These are phyloP conservation scores for Lichtheimia hyalospora DNA, from an alignment of 371 early-diverging fungal species.

Conservation along the genomic window DNA sequence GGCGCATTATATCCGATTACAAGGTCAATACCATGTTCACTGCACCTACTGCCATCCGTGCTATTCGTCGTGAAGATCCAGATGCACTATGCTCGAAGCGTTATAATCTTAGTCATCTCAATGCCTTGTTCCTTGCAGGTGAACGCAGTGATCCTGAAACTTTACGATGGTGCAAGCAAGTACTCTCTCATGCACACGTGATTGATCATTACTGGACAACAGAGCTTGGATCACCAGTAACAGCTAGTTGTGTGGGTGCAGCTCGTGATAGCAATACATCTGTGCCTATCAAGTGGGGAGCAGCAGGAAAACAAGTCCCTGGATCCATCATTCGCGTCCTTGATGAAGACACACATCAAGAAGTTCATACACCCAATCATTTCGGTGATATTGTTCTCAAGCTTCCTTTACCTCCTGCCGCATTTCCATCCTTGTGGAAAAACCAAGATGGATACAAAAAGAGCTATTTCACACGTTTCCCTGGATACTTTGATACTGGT, in stretches of 20 bases:
- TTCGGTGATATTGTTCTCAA: slow-evolving; percentile 81
- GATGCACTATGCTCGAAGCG: slow-evolving; percentile 53
- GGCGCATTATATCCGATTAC: slow-evolving; percentile 79
- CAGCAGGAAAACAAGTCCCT: slow-evolving; percentile 77
- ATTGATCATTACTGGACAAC: slow-evolving; percentile 96
- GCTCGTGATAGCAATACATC: slow-evolving; percentile 25
- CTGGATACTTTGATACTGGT: slow-evolving; percentile 87
- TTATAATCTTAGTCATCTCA: slow-evolving; percentile 61
- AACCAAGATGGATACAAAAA: slow-evolving; percentile 75
- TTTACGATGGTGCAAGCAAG: slow-evolving; percentile 61
- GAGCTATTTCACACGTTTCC: slow-evolving; percentile 77
- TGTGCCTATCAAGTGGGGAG: slow-evolving; percentile 47
- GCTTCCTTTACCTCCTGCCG: slow-evolving; percentile 80
- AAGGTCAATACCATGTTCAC: slow-evolving; percentile 83
- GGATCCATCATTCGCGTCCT: slow-evolving; percentile 74
- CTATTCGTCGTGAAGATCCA: slow-evolving; percentile 82
- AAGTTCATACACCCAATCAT: slow-evolving; percentile 47
- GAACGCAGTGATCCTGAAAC: slow-evolving; percentile 90
- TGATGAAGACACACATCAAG: slow-evolving; percentile 49
- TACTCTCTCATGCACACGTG: slow-evolving; percentile 54
- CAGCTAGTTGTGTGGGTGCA: slow-evolving; percentile 66
- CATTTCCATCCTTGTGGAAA: slow-evolving; percentile 73
- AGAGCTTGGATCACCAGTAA: slow-evolving; percentile 76
- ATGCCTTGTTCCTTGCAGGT: slow-evolving; percentile 84
- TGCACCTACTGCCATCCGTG: slow-evolving; percentile 92